phyloP scores from a whole-genome alignment of 23 red algal genomes.

The Gracilaria gracilis region DNA sequence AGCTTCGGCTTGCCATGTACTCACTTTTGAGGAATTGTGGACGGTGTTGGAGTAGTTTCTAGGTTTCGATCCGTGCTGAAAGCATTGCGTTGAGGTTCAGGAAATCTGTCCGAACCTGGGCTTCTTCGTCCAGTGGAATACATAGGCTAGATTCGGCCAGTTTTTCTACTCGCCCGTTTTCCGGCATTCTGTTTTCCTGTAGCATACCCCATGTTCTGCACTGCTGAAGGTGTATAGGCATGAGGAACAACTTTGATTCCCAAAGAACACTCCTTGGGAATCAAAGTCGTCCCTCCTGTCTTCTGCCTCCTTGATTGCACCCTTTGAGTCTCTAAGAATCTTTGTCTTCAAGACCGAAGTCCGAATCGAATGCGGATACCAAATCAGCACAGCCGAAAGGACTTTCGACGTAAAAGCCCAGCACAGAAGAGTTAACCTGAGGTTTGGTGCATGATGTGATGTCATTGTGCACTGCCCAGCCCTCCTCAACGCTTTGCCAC shows the following conservation, averaged over 20 bases:
- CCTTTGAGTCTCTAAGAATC: background rate
- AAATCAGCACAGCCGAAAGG: background rate
- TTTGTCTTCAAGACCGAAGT: background rate
- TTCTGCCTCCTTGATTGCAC: background rate
- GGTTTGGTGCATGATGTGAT: background rate
- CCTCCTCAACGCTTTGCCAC: background rate
- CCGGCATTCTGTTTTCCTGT: too few species aligned
- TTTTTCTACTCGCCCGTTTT: too few species aligned
- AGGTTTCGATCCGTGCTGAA: too few species aligned
- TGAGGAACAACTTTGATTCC: too few species aligned
- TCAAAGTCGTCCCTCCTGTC: background rate
- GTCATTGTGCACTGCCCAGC: constrained; percentile 15
- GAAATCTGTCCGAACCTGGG: too few species aligned
- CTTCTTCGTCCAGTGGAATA: too few species aligned
- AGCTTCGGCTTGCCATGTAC: too few species aligned
- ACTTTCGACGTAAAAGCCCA: background rate
- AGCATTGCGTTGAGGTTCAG: too few species aligned
- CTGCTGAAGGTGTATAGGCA: background rate
- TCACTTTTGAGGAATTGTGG: too few species aligned
- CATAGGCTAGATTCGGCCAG: too few species aligned
- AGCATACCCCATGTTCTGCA: background rate
- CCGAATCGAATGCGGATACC: background rate
- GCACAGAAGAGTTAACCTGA: background rate
- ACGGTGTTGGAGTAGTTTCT: too few species aligned
- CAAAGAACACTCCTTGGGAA: background rate